Base-by-base conservation (phyloP, 2,329 filamentous ascomycete species). In the Nothophaeocryptopus gaeumannii region DNA sequence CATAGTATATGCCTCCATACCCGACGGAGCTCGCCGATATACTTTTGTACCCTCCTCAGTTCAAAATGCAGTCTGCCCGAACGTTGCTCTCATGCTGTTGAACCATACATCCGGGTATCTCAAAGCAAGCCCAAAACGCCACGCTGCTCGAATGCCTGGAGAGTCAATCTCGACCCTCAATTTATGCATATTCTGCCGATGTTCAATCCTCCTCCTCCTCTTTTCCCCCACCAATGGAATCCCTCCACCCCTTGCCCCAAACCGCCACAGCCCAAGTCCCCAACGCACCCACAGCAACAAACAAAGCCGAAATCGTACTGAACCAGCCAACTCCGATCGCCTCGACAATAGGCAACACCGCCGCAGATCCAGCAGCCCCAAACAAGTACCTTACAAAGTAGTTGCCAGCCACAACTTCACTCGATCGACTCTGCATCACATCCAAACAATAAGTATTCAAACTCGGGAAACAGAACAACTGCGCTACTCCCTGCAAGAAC, bases 361-460 rank as follows among this genome's bases (percentile, higher is more conserved):
- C 80, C 0, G 85, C 88, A 2, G 83, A 86, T 0, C 82, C 86
- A 4, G 81, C 70, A 9, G 86, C 87, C 1, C 83, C 88, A 58
- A 90, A 86, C 5, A 89, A 64, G 67, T 92, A 93, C 5, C 88
- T 77, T 43, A 88, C 75, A 61, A 89, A 82, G 67, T 91, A 93
- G 67, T 92, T 93, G 0, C 86, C 86, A 0, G 87, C 86, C 50
- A 66, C 61, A 8, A 92, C 86, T 63, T 93, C 88, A 3, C 84
- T 81, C 37, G 82, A 82, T 29, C 79, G 74, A 1, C 76, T 76
- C 56, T 85, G 85, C 83, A 91, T 89, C 10, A 92, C 87, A 66
- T 93, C 88, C 35, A 93, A 70, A 65, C 87, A 91, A 69, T 93
- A 91, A 0, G 86, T 88, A 33, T 91, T 90, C 54, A 91, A 67